Conservation (phyloP, 192 early-diverging fungal species). For the Podochytrium sp. region DNA sequence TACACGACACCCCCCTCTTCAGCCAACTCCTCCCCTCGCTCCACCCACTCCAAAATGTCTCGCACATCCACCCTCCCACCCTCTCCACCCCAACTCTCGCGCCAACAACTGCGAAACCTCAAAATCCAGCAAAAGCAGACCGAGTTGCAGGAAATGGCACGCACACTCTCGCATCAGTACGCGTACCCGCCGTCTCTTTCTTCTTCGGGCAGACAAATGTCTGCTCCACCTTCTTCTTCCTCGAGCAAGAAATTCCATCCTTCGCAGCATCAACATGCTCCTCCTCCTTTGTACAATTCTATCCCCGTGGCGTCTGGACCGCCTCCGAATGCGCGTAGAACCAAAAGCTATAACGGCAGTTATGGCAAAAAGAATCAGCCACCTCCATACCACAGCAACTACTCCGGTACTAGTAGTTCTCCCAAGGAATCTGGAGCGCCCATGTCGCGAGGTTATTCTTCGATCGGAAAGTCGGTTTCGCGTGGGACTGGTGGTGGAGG, state of each 20-base stretch:
- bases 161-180: slow-evolving; percentile 9
- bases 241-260: neutral
- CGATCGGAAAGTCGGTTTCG: too few species aligned
- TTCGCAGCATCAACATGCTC: neutral
- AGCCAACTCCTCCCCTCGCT: neutral
- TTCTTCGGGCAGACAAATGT: neutral
- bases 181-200: neutral
- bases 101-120: slow-evolving; percentile 14
- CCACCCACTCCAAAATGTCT: neutral
- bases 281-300: neutral
- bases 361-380: too few species aligned
- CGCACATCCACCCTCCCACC: slow-evolving; percentile 6
- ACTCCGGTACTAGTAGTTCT: too few species aligned
- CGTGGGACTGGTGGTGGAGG: too few species aligned
- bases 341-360: neutral
- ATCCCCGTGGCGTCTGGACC: neutral
- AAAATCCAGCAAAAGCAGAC: slow-evolving; percentile 27
- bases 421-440: too few species aligned
- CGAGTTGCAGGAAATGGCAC: slow-evolving; percentile 29
- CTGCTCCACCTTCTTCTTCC: neutral
- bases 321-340: neutral
- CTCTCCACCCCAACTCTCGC: slow-evolving; percentile 20
- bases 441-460: too few species aligned
- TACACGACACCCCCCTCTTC: neutral
- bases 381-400: too few species aligned